Percentiles rank a stretch among this genome's conserved stretches.
Evolutionary conservation across 2,329 filamentous ascomycete species (phyloP).

Genomic region (Reticulascus tulasneorum): DNA sequence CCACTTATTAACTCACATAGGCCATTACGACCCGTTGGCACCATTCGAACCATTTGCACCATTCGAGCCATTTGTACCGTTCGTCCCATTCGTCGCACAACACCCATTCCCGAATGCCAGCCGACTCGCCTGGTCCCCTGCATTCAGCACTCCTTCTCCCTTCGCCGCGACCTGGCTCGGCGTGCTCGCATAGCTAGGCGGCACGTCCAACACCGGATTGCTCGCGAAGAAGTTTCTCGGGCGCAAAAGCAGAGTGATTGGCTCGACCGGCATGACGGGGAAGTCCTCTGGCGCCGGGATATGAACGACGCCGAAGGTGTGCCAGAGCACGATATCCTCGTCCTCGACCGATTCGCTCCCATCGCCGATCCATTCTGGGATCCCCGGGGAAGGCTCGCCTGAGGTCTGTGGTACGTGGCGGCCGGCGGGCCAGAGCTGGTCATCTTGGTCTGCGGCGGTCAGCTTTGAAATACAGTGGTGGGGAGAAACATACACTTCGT

Average conservation of each 20-base stretch:
- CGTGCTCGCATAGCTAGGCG: conserved; percentile 68
- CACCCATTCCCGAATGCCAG: conserved; percentile 22
- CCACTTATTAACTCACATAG: too few relatives aligned
- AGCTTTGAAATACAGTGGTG: not conserved
- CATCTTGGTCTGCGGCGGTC: conserved; percentile 60
- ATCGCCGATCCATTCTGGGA: conserved; percentile 75
- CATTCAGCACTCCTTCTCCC: conserved; percentile 38
- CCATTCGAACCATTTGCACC: too few relatives aligned
- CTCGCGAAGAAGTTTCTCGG: conserved; percentile 79
- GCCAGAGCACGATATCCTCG: conserved; percentile 86
- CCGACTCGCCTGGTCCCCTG: conserved; percentile 44
- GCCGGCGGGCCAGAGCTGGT: conserved; percentile 79
- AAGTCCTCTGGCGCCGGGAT: conserved; percentile 89
- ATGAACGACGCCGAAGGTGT: conserved; percentile 88
- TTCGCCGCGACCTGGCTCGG: conserved; percentile 62
- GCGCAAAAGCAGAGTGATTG: conserved; percentile 74
- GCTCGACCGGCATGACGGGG: conserved; percentile 85
- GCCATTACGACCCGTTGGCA: too few relatives aligned
- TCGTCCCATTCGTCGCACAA: conserved; percentile 8
- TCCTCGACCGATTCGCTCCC: conserved; percentile 66
- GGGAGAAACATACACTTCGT: conserved; percentile 66
- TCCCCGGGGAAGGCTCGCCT: conserved; percentile 68
- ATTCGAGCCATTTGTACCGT: too few relatives aligned
- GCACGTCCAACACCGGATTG: conserved; percentile 78
- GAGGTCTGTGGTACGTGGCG: conserved; percentile 86